phyloP scores from a whole-genome alignment of 768 basidiomycete genomes.

The Tylopilus vinaceipallidus region DNA sequence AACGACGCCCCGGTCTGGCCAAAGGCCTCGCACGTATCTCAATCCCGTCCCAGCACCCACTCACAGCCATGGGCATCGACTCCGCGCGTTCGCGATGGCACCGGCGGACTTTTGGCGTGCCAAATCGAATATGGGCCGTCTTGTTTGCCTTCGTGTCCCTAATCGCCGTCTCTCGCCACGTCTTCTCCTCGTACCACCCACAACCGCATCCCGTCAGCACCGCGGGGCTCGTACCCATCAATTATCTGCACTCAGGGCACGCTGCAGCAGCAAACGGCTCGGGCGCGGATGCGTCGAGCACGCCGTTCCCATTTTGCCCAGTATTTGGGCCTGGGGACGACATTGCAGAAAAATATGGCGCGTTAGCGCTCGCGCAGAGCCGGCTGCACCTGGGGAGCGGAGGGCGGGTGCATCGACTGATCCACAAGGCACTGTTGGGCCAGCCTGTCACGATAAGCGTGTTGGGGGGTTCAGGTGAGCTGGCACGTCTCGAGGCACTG shows the following conservation, averaged over 20 bases:
- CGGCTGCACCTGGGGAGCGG: constrained; percentile 78
- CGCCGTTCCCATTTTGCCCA: constrained; percentile 92
- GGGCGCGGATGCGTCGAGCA: constrained; percentile 33
- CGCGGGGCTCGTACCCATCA: constrained; percentile 61
- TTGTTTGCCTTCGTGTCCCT: constrained; percentile 53
- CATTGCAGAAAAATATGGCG: constrained; percentile 76
- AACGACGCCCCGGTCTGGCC: constrained; percentile 49
- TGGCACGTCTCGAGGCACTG: not conserved
- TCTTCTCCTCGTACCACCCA: constrained; percentile 41
- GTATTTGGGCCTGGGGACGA: constrained; percentile 80
- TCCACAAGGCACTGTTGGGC: constrained; percentile 81
- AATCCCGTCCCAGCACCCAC: constrained; percentile 38
- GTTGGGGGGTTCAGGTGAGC: constrained; percentile 82
- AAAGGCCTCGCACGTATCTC: constrained; percentile 59
- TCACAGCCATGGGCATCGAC: constrained; percentile 44
- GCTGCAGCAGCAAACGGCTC: constrained; percentile 28
- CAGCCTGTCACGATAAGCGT: constrained; percentile 88
- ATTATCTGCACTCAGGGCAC: constrained; percentile 71
- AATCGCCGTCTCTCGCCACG: constrained; percentile 54
- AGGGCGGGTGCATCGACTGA: constrained; percentile 74
- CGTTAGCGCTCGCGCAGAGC: constrained; percentile 68
- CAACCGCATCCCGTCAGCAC: constrained; percentile 30
- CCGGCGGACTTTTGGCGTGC: constrained; percentile 59
- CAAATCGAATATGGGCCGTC: constrained; percentile 69
- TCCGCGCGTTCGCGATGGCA: constrained; percentile 51